A percentile compares a stretch with the other conserved stretches of the same genome.
Conservation (phyloP, 768 basidiomycete genomes). For the Russula lepida region DNA sequence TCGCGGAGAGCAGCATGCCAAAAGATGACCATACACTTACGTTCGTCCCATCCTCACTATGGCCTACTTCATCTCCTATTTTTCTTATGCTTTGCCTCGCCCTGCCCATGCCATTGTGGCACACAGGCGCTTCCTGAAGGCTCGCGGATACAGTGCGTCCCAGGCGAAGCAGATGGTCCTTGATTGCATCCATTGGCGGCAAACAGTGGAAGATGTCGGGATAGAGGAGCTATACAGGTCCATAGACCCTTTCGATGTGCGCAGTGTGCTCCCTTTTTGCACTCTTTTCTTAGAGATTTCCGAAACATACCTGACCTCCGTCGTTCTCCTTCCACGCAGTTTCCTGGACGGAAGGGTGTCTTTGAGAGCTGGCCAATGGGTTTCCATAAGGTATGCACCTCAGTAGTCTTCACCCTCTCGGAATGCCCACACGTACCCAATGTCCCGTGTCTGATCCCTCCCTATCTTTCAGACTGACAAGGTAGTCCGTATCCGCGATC, state of each 20-base stretch:
- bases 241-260: conserved; percentile 64
- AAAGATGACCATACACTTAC: conserved; percentile 15
- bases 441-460: not conserved
- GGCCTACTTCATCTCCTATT: not conserved
- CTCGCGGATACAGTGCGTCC: conserved; percentile 52
- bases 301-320: not conserved
- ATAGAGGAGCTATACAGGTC: conserved; percentile 54
- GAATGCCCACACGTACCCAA: not conserved
- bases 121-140: conserved; percentile 67
- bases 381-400: conserved; percentile 55
- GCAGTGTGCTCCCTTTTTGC: conserved; percentile 23
- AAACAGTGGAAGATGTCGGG: conserved; percentile 52
- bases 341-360: conserved; percentile 57
- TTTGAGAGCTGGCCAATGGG: conserved; percentile 75
- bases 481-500: conserved; percentile 29
- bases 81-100: not conserved
- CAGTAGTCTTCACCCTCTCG: no score
- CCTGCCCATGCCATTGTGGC: not conserved
- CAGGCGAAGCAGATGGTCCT: conserved; percentile 57
- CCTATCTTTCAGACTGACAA: conserved; percentile 49
- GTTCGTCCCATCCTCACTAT: not conserved
- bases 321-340: conserved; percentile 33
- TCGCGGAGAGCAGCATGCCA: conserved; percentile 4
- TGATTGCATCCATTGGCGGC: conserved; percentile 62
- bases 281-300: not conserved